phyloP scores from a whole-genome alignment of 805 yeast species.

The Kockiozyma suomiensis region DNA sequence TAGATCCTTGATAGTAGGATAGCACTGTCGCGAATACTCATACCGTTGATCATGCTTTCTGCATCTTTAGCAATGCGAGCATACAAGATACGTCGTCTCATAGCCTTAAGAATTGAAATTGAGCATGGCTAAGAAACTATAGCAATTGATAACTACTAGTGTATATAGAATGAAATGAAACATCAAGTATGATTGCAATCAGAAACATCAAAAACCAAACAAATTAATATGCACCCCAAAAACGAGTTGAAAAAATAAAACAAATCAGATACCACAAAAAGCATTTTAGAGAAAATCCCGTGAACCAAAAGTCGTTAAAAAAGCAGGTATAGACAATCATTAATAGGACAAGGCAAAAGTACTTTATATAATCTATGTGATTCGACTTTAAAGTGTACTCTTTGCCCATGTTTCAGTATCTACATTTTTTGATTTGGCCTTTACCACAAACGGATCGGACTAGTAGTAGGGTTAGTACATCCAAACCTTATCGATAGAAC shows the following conservation, averaged over 20 bases:
- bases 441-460: constrained; percentile 17
- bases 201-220: neutral
- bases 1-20: too few species aligned
- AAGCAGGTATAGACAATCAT: neutral
- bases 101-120: too few species aligned
- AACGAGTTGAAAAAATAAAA: neutral
- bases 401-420: constrained; percentile 25
- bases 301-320: neutral
- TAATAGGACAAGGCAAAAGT: neutral
- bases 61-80: too few species aligned
- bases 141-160: neutral
- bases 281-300: neutral
- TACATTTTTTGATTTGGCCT: constrained; percentile 12
- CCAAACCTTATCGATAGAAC: neutral
- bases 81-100: too few species aligned
- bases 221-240: neutral
- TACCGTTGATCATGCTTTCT: too few species aligned
- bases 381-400: neutral
- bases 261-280: neutral
- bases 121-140: too few species aligned
- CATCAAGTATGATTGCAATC: neutral
- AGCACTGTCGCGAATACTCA: too few species aligned
- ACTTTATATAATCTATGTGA: neutral
- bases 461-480: neutral
- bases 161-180: neutral